Evolutionary conservation across 192 early-diverging fungal genomes (phyloP).

Genomic region (Backusella macrospora): DNA sequence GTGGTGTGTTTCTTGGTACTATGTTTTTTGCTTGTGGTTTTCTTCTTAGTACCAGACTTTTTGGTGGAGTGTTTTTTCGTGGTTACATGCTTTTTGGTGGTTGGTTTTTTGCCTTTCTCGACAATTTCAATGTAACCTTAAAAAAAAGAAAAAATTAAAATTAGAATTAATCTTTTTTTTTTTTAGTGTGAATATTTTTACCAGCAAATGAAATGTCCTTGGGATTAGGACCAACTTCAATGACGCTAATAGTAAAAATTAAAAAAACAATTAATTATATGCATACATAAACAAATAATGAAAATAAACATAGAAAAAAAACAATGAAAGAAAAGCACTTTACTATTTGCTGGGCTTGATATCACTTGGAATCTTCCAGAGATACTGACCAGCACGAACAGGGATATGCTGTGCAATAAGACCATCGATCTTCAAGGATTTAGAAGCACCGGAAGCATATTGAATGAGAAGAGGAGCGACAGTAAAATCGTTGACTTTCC

Average conservation of each 20-base stretch:
- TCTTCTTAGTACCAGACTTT: constrained; percentile 1
- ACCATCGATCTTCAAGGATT: background rate
- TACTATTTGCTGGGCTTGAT: constrained; percentile 24
- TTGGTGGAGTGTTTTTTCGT: constrained; percentile 12
- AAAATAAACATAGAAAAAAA: constrained; percentile 9
- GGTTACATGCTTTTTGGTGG: constrained; percentile 11
- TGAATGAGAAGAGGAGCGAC: background rate
- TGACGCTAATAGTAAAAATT: constrained; percentile 18
- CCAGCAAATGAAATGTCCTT: constrained; percentile 24
- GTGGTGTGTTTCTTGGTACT: background rate
- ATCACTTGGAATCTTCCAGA: constrained; percentile 6
- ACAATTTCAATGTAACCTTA: constrained; percentile 19
- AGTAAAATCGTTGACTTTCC: background rate
- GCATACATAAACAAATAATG: background rate
- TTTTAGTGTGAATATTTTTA: constrained; percentile 13
- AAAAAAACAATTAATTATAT: constrained; percentile 1
- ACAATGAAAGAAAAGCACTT: background rate
- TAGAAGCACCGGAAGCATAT: constrained; percentile 13
- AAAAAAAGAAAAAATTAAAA: constrained; percentile 9
- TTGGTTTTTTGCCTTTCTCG: background rate
- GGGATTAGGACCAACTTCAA: constrained; percentile 15
- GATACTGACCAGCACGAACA: background rate
- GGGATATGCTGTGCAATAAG: constrained; percentile 17
- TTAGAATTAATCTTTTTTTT: constrained; percentile 5
- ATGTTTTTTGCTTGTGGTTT: constrained; percentile 3